phyloP scores from a whole-genome alignment of 192 early-diverging fungal genomes.

The Coemansia interrupta region DNA sequence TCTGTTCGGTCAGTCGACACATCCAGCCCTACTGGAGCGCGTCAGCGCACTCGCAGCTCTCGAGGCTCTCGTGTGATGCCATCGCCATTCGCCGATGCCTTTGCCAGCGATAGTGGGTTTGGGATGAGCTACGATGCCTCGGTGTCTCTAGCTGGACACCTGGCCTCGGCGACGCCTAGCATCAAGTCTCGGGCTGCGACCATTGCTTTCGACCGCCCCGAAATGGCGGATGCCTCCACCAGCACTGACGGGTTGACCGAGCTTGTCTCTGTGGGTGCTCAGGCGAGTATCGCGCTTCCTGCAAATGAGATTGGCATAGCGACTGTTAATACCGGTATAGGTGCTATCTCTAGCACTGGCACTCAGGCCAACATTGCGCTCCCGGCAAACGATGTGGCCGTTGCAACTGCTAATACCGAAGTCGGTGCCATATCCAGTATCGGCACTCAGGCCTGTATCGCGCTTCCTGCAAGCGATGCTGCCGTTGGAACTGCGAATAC shows the following conservation, averaged over 20 bases:
- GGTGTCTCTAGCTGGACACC: conserved; percentile 39
- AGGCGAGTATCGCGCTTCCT: conserved; percentile 14
- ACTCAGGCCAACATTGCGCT: conserved; percentile 11
- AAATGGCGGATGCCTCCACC: conserved; percentile 34
- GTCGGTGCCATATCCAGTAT: conserved; percentile 1
- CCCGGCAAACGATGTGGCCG: conserved; percentile 9
- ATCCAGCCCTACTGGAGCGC: conserved; percentile 5
- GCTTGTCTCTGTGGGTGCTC: conserved; percentile 6
- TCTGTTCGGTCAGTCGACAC: conserved; percentile 13
- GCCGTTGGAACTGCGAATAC: conserved; percentile 17
- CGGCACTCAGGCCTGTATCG: conserved; percentile 8
- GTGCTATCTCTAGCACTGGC: conserved; percentile 1
- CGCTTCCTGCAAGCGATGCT: conserved; percentile 9
- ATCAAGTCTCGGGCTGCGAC: conserved; percentile 12
- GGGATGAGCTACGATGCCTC: conserved; percentile 40
- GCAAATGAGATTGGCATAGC: conserved; percentile 10
- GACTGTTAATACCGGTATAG: conserved; percentile 13
- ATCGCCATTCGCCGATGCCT: conserved; percentile 30
- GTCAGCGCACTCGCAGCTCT: conserved; percentile 10
- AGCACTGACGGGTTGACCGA: conserved; percentile 21
- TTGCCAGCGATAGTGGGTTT: conserved; percentile 18
- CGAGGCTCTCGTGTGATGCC: conserved; percentile 27
- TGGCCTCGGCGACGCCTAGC: conserved; percentile 21
- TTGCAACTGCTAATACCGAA: conserved; percentile 19
- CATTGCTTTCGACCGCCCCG: conserved; percentile 9